A percentile compares a stretch with the other conserved stretches of the same genome.
Evolutionary conservation across 2,329 filamentous ascomycete species (phyloP).

Genomic region (Fusarium scirpi): DNA sequence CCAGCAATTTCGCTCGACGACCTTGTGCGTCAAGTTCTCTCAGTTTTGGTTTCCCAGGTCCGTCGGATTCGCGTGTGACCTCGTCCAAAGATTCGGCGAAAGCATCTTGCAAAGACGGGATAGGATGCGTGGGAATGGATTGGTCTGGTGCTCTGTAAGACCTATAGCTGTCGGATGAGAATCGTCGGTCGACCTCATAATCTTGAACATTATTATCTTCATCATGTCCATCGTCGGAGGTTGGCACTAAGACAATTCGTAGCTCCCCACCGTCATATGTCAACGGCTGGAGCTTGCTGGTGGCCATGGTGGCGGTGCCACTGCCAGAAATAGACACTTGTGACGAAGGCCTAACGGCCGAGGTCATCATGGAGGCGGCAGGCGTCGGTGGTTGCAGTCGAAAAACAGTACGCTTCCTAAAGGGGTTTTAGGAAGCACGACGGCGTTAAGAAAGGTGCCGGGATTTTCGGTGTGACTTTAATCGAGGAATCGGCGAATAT

Average conservation of each 20-base stretch:
- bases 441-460: conserved; percentile 8
- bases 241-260: conserved; percentile 49
- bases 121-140: conserved; percentile 69
- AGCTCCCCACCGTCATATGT: conserved; percentile 46
- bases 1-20: conserved; percentile 75
- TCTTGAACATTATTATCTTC: conserved; percentile 21
- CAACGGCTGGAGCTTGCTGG: conserved; percentile 48
- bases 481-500: conserved; percentile 24
- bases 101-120: conserved; percentile 80
- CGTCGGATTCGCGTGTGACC: conserved; percentile 63
- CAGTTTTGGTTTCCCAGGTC: conserved; percentile 63
- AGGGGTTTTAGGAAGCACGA: conserved; percentile 19
- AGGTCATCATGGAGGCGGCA: conserved; percentile 39
- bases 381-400: conserved; percentile 18
- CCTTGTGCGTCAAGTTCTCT: conserved; percentile 67
- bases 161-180: conserved; percentile 41
- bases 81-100: conserved; percentile 87
- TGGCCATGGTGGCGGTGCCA: conserved; percentile 48
- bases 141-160: conserved; percentile 40
- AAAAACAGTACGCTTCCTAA: conserved; percentile 32
- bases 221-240: conserved; percentile 36
- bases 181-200: conserved; percentile 30
- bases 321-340: conserved; percentile 42
- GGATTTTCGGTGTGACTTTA: conserved; percentile 17
- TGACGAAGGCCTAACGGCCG: conserved; percentile 42